Percentiles rank a stretch among this genome's conserved stretches.
Evolutionary conservation across 1,284 basidiomycete genomes (phyloP).

Genomic region (Sporisorium reilianum): DNA sequence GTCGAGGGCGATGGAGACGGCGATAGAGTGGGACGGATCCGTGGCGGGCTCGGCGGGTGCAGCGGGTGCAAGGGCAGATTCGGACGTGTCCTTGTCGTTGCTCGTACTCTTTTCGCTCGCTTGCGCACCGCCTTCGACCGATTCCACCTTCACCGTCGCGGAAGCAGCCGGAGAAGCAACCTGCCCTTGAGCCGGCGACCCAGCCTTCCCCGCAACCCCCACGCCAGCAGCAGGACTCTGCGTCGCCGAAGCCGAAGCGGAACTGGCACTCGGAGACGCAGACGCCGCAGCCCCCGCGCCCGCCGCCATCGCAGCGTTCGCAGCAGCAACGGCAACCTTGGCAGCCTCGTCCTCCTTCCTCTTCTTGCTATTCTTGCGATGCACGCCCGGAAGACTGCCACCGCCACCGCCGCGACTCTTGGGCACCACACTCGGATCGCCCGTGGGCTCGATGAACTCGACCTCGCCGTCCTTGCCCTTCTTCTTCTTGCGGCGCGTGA

Average conservation of each 20-base stretch:
- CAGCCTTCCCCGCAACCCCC: constrained; percentile 1
- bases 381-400: constrained; percentile 56
- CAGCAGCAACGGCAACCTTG: constrained; percentile 18
- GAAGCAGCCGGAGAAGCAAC: not conserved
- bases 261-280: constrained; percentile 7
- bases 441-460: constrained; percentile 55
- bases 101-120: not conserved
- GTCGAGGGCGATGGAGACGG: constrained; percentile 35
- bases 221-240: constrained; percentile 13
- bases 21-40: constrained; percentile 25
- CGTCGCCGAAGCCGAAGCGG: constrained; percentile 9
- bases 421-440: constrained; percentile 55
- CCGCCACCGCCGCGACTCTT: constrained; percentile 61
- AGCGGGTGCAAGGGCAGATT: not conserved
- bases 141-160: constrained; percentile 16
- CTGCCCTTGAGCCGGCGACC: not conserved
- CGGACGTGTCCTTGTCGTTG: not conserved
- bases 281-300: not conserved
- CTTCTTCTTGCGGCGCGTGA: constrained; percentile 59
- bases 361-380: constrained; percentile 57
- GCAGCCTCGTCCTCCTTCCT: constrained; percentile 39
- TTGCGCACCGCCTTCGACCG: no score
- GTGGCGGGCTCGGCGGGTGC: not conserved
- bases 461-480: constrained; percentile 58
- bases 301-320: constrained; percentile 8